Evolutionary conservation across 2,329 filamentous ascomycete genomes (phyloP).

Genomic region (Cladophialophora exuberans): DNA sequence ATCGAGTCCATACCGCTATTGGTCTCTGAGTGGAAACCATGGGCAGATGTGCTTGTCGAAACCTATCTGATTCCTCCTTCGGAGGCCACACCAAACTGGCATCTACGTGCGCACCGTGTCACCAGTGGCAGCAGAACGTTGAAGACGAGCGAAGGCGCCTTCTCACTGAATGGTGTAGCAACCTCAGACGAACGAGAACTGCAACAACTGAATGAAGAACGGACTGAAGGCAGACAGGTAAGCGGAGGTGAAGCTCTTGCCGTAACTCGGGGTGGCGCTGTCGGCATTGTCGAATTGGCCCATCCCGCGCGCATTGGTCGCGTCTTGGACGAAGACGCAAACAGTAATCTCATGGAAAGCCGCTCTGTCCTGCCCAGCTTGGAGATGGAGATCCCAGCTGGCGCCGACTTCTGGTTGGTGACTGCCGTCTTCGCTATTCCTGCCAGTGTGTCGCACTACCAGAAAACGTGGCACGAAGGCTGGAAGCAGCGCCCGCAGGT

Average conservation of each 20-base stretch:
- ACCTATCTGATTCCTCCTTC: slow-evolving; percentile 68
- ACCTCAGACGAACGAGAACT: slow-evolving; percentile 62
- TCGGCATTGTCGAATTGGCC: slow-evolving; percentile 54
- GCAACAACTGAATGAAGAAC: slow-evolving; percentile 42
- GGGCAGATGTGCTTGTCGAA: slow-evolving; percentile 66
- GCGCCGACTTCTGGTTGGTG: slow-evolving; percentile 67
- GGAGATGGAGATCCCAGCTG: slow-evolving; percentile 62
- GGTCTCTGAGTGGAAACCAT: slow-evolving; percentile 72
- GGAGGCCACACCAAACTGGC: slow-evolving; percentile 66
- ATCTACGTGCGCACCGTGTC: slow-evolving; percentile 67
- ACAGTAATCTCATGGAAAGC: slow-evolving; percentile 75
- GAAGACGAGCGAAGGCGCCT: slow-evolving; percentile 74
- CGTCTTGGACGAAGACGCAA: slow-evolving; percentile 75
- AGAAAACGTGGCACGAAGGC: slow-evolving; percentile 59
- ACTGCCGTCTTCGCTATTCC: slow-evolving; percentile 74
- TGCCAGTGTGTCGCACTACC: slow-evolving; percentile 55
- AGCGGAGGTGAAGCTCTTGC: slow-evolving; percentile 43
- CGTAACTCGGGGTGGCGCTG: slow-evolving; percentile 54
- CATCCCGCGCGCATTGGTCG: slow-evolving; percentile 57
- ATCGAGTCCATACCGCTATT: slow-evolving; percentile 62
- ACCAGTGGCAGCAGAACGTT: slow-evolving; percentile 61
- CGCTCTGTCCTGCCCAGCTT: slow-evolving; percentile 73
- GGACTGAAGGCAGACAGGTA: slow-evolving; percentile 48
- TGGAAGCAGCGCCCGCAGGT: slow-evolving; percentile 64
- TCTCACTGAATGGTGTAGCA: slow-evolving; percentile 68